Evolutionary conservation across 1,284 basidiomycete species (phyloP).

Genomic region (Schizophyllum amplum): DNA sequence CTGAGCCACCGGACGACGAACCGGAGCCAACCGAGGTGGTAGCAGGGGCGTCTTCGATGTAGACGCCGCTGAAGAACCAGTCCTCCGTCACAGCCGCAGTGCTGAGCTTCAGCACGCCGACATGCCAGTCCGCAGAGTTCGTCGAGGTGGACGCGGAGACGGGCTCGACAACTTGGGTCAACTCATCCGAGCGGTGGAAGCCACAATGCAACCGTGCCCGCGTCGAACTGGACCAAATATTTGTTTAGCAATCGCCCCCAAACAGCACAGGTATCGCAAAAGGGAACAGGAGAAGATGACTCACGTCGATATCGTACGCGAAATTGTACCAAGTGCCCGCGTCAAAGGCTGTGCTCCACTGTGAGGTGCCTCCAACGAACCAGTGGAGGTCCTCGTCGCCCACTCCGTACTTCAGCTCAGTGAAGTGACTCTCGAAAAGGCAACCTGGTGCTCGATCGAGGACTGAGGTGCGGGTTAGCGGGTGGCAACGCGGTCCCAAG

Average conservation of each 20-base stretch:
- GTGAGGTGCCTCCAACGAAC: constrained; percentile 37
- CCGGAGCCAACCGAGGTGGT: constrained; percentile 42
- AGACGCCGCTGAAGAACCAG: constrained; percentile 55
- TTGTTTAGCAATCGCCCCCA: too few species aligned
- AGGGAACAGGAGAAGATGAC: constrained; percentile 13
- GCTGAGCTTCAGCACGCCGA: constrained; percentile 51
- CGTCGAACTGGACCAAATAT: constrained; percentile 47
- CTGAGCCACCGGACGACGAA: not conserved
- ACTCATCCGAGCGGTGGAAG: constrained; percentile 38
- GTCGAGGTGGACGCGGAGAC: constrained; percentile 44
- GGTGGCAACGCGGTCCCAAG: too few species aligned
- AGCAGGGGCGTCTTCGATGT: constrained; percentile 48
- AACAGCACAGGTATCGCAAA: too few species aligned
- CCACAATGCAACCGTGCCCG: constrained; percentile 50
- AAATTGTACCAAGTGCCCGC: constrained; percentile 59
- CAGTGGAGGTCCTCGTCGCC: constrained; percentile 32
- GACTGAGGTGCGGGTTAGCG: too few species aligned
- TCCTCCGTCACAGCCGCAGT: constrained; percentile 41
- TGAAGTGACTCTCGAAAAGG: constrained; percentile 64
- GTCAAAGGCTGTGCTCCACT: constrained; percentile 46
- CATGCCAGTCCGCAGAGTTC: constrained; percentile 57
- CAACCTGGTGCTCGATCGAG: constrained; percentile 15
- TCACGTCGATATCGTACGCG: constrained; percentile 51
- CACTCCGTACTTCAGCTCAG: constrained; percentile 55
- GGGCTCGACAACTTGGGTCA: constrained; percentile 44